These are phyloP conservation scores for Fusarium heterosporum DNA, from an alignment of 2,329 filamentous ascomycete genomes.

Conservation along the genomic window DNA sequence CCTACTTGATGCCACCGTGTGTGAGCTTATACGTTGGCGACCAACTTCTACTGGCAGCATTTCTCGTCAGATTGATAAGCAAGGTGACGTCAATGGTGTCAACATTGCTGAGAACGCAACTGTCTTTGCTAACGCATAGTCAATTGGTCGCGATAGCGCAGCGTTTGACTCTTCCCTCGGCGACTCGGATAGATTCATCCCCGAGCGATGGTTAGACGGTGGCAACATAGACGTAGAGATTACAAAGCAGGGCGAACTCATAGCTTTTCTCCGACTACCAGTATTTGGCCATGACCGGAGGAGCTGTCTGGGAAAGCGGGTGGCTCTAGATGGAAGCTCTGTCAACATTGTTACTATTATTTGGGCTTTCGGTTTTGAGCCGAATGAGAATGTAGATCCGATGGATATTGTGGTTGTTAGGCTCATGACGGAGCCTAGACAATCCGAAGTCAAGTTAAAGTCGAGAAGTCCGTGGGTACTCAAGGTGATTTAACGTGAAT, in stretches of 20 bases:
- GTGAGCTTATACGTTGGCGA: background rate
- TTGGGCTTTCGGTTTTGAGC: background rate
- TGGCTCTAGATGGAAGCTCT: background rate
- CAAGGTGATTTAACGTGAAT: background rate
- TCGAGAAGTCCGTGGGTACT: background rate
- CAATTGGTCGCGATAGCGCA: background rate
- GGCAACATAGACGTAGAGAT: no score
- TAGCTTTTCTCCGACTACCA: background rate
- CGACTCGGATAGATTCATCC: fast-evolving
- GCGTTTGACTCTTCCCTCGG: background rate
- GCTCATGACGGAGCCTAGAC: background rate
- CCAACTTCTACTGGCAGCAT: background rate
- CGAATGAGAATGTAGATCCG: fast-evolving
- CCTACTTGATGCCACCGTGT: background rate
- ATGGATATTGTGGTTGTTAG: background rate
- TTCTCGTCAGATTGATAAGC: background rate
- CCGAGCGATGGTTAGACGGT: background rate
- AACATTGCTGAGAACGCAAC: background rate
- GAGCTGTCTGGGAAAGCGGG: background rate
- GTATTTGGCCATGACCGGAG: background rate
- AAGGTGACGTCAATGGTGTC: background rate
- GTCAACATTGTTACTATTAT: background rate
- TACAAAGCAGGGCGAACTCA: background rate
- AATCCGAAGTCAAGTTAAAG: background rate
- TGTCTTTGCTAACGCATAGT: background rate